Evolutionary conservation across 768 basidiomycete species (phyloP).

Genomic region (Albatrellus ellisii): DNA sequence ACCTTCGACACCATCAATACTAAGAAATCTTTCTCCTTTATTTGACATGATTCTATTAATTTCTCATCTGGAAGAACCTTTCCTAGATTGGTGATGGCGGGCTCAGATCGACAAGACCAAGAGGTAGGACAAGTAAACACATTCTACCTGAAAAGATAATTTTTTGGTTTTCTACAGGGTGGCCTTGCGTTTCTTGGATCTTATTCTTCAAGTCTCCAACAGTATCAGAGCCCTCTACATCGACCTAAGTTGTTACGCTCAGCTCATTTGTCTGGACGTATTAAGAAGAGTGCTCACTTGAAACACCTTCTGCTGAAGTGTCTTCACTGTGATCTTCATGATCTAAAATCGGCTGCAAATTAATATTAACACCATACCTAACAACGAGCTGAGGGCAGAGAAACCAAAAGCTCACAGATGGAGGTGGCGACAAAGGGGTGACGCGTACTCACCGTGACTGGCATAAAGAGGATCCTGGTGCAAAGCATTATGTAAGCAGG

Average conservation of each 20-base stretch:
- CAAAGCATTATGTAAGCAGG: background rate
- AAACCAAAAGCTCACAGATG: background rate
- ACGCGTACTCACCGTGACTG: conserved; percentile 2
- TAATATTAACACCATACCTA: conserved; percentile 6
- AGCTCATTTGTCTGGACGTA: background rate
- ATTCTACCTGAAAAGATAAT: conserved; percentile 82
- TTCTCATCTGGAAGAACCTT: conserved; percentile 86
- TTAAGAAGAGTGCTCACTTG: conserved; percentile 31
- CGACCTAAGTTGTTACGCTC: conserved; percentile 35
- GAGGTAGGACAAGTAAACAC: conserved; percentile 2
- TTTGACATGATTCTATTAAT: conserved; percentile 74
- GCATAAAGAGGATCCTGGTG: background rate
- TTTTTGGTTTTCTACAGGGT: conserved; percentile 69
- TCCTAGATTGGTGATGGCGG: conserved; percentile 32
- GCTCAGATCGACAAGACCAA: conserved; percentile 4
- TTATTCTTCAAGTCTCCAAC: conserved; percentile 72
- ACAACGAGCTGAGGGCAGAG: background rate
- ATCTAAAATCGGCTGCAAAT: conserved; percentile 17
- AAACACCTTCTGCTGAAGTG: conserved; percentile 87
- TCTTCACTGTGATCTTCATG: conserved; percentile 95
- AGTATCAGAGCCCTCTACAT: conserved; percentile 64
- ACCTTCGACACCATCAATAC: conserved; percentile 99
- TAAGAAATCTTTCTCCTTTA: conserved; percentile 98
- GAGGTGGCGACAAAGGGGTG: conserved; percentile 7
- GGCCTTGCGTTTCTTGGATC: conserved; percentile 66